A percentile compares a stretch with the other conserved stretches of the same genome.
Conservation (phyloP, 2,329 filamentous ascomycete species). For the Macrophomina tecta region DNA sequence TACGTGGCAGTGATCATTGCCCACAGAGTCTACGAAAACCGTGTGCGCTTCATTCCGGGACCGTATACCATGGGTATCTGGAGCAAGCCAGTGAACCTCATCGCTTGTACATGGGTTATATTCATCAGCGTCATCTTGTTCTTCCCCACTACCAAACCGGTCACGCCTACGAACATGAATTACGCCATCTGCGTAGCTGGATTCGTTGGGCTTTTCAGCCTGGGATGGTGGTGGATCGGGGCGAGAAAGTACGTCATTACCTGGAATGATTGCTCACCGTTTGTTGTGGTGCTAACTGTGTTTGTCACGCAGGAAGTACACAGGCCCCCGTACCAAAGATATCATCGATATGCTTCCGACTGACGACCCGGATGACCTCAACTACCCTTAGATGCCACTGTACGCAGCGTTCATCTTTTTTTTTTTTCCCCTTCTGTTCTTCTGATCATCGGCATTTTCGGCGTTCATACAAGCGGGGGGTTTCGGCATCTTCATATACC, state of each 20-base stretch:
- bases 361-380: conserved; percentile 48
- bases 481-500: not conserved
- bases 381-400: not conserved
- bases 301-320: conserved; percentile 58
- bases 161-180: conserved; percentile 55
- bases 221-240: conserved; percentile 52
- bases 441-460: conserved; percentile 2
- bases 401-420: not conserved
- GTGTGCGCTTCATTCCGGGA: conserved; percentile 61
- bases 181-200: conserved; percentile 54
- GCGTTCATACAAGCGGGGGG: conserved; percentile 21
- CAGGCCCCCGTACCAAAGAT: conserved; percentile 64
- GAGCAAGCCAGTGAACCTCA: conserved; percentile 60
- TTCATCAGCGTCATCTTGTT: conserved; percentile 68
- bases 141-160: conserved; percentile 53
- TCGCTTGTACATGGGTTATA: conserved; percentile 65
- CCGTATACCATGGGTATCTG: conserved; percentile 64
- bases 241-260: conserved; percentile 43
- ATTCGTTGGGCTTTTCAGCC: conserved; percentile 57
- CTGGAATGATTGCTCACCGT: conserved; percentile 27
- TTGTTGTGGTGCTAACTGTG: conserved; percentile 5
- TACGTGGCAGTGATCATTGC: conserved; percentile 68
- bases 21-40: conserved; percentile 59
- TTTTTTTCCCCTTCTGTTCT: not conserved
- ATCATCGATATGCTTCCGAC: conserved; percentile 51